Percentiles rank a stretch among this genome's conserved stretches.
Conservation (phyloP, 1,284 basidiomycete species). For the Ustilago esculenta region DNA sequence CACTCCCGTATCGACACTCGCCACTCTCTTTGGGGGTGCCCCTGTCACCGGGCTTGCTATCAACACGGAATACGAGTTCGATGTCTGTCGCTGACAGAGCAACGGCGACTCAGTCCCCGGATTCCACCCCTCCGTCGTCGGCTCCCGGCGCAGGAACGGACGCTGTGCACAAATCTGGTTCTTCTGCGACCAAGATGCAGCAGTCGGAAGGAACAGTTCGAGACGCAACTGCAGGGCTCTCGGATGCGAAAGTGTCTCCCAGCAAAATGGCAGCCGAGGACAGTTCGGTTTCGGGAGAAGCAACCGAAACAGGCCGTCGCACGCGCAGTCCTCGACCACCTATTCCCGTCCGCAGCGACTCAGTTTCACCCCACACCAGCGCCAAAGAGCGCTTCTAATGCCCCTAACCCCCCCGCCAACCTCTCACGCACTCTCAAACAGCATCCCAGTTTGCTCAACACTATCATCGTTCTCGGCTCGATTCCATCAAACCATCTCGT, state of each 20-base stretch:
- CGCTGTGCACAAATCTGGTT: too few species aligned
- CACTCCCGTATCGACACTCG: constrained; percentile 32
- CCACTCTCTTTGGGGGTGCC: constrained; percentile 1
- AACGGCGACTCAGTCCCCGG: background rate
- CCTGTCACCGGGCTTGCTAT: constrained; percentile 5
- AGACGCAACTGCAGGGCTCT: too few species aligned
- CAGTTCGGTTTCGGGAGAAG: background rate
- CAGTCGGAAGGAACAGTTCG: too few species aligned
- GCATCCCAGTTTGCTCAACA: too few species aligned
- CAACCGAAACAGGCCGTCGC: too few species aligned
- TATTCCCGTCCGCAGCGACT: constrained; percentile 19
- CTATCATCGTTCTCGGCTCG: too few species aligned
- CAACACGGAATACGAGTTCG: constrained; percentile 13
- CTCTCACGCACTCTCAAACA: too few species aligned
- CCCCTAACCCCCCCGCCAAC: too few species aligned
- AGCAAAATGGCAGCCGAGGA: too few species aligned
- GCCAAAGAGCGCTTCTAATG: constrained; percentile 8
- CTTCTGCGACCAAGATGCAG: too few species aligned
- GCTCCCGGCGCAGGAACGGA: constrained; percentile 7
- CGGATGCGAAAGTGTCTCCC: too few species aligned
- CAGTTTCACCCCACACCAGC: constrained; percentile 13
- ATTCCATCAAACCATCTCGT: too few species aligned
- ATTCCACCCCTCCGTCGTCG: constrained; percentile 11
- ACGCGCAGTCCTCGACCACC: constrained; percentile 12
- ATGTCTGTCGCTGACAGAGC: background rate